Percentiles rank a stretch among this genome's conserved stretches.
Evolutionary conservation across 768 basidiomycete genomes (phyloP).

Genomic region (Tulasnella sp.): DNA sequence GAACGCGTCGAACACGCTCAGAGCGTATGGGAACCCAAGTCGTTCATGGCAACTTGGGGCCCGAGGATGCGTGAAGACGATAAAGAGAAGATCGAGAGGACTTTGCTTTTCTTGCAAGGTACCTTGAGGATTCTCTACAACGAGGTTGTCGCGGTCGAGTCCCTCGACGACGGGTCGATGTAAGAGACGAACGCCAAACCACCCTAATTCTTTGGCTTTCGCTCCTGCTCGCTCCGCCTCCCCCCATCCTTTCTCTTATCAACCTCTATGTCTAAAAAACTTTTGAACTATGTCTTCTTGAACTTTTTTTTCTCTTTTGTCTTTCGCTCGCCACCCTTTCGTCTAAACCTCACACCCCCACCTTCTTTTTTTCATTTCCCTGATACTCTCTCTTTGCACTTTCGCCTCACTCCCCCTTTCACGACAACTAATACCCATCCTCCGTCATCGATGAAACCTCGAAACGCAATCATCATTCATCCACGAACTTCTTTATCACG

Average conservation of each 20-base stretch:
- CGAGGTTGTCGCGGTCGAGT: slow-evolving; percentile 8
- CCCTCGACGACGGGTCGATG: slow-evolving; percentile 1
- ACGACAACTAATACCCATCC: background rate
- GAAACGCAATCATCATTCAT: too few species aligned
- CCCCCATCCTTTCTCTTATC: background rate
- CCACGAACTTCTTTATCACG: background rate
- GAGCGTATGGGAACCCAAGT: slow-evolving; percentile 7
- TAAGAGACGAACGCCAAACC: background rate
- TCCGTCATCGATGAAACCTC: background rate
- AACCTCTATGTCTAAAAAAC: background rate
- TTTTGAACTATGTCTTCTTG: background rate
- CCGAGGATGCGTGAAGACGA: background rate
- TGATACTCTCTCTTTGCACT: background rate
- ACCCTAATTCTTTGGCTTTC: background rate
- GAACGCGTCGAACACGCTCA: slow-evolving; percentile 11
- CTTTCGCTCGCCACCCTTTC: background rate
- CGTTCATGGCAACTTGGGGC: slow-evolving; percentile 5
- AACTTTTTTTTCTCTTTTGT: background rate
- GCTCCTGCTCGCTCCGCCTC: background rate
- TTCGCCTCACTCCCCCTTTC: background rate
- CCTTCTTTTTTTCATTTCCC: background rate
- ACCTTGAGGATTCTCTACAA: slow-evolving; percentile 12
- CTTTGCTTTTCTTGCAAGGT: slow-evolving; percentile 16
- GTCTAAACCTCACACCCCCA: background rate
- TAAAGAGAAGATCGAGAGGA: slow-evolving; percentile 11